These are phyloP conservation scores for Eucalyptus cloeziana DNA, from an alignment of 345 rosid genomes.

Conservation along the genomic window DNA sequence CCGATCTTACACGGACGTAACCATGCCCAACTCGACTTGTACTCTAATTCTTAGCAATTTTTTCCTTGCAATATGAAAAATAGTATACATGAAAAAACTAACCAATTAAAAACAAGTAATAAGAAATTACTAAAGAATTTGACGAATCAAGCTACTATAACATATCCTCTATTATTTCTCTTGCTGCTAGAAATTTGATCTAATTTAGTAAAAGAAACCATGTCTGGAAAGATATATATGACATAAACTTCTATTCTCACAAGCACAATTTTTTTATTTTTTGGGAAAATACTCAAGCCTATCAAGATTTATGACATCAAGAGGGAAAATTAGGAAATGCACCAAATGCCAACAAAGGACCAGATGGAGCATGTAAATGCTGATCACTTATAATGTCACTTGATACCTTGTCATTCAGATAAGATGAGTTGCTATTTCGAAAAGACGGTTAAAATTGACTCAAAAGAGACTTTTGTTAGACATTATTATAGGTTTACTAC, in stretches of 20 bases:
- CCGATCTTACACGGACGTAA: rapidly evolving
- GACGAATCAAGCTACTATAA: neutral
- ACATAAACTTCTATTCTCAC: neutral
- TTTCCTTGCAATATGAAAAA: neutral
- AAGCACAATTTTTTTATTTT: neutral
- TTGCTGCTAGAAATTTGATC: neutral
- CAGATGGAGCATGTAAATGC: neutral
- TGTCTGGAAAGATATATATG: neutral
- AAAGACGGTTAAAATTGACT: neutral
- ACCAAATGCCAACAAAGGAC: neutral
- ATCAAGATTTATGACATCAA: neutral
- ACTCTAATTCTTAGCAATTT: neutral
- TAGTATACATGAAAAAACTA: neutral
- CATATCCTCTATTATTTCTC: neutral
- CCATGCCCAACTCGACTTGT: neutral
- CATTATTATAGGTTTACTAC: neutral
- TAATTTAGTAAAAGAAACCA: neutral
- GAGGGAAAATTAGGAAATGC: neutral
- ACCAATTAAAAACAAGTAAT: neutral
- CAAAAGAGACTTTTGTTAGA: neutral
- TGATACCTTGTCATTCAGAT: neutral
- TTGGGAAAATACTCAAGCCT: neutral
- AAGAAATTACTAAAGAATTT: neutral
- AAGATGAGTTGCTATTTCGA: neutral
- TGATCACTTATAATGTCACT: neutral